These are phyloP conservation scores for Solanum bukasovii DNA, from an alignment of 257 asterid species.

Conservation along the genomic window DNA sequence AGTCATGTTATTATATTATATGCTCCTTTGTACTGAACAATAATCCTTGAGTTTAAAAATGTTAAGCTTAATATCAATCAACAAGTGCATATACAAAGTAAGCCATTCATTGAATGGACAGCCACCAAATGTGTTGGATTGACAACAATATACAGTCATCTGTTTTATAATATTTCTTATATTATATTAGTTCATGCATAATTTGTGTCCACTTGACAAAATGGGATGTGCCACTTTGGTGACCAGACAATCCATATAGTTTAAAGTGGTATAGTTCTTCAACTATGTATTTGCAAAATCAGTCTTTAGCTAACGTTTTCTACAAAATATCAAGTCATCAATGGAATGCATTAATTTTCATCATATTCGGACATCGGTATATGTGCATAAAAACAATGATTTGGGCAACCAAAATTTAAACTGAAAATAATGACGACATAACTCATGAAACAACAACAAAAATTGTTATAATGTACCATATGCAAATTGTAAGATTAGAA, in stretches of 20 bases:
- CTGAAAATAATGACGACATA: neutral
- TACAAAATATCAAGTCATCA: neutral
- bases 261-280: neutral
- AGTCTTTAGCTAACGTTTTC: neutral
- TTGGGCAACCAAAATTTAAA: neutral
- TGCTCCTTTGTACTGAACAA: neutral
- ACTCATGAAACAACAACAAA: neutral
- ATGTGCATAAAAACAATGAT: neutral
- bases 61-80: neutral
- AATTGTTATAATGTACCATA: neutral
- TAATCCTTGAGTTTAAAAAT: neutral
- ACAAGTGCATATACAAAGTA: neutral
- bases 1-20: neutral
- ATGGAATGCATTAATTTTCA: no score
- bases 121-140: neutral
- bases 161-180: no score
- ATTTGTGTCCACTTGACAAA: neutral
- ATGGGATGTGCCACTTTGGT: neutral
- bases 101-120: neutral
- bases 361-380: no score
- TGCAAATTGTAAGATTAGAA: neutral
- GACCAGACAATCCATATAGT: neutral
- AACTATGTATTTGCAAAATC: no score
- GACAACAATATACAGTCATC: no score
- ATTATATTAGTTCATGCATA: no score